phyloP scores from a whole-genome alignment of 2,329 filamentous ascomycete genomes.

The Boeremia lycopersici region DNA sequence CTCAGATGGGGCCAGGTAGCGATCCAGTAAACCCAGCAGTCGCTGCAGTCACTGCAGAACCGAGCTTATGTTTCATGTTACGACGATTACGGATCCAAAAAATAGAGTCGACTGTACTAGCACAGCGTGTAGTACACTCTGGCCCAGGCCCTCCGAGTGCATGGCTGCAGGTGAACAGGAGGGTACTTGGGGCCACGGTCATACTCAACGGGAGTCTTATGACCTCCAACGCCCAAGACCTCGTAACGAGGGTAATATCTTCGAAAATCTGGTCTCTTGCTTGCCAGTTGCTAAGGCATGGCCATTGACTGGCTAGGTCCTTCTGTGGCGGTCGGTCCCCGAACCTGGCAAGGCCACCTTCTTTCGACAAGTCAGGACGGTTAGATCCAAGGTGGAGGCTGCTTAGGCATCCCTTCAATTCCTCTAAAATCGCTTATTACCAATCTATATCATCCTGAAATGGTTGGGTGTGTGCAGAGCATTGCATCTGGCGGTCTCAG shows the following conservation, averaged over 20 bases:
- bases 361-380: not conserved
- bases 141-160: not conserved
- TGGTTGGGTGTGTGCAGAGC: not conserved
- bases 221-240: not conserved
- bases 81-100: not conserved
- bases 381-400: not conserved
- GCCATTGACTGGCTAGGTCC: not conserved
- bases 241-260: not conserved
- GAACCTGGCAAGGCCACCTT: not conserved
- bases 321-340: slow-evolving; percentile 3
- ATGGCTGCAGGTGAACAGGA: not conserved
- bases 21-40: not conserved
- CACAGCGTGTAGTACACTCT: not conserved
- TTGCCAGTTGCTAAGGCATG: not conserved
- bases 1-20: not conserved
- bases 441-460: not conserved
- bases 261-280: not conserved
- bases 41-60: not conserved
- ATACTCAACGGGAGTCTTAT: not conserved
- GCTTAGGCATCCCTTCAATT: not conserved
- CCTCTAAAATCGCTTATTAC: not conserved
- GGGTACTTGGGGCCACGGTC: not conserved
- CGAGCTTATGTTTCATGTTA: slow-evolving; percentile 1
- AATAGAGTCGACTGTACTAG: not conserved
- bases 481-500: not conserved